phyloP scores from a whole-genome alignment of 352 stramenopile genomes.

The Phytophthora fragariae region DNA sequence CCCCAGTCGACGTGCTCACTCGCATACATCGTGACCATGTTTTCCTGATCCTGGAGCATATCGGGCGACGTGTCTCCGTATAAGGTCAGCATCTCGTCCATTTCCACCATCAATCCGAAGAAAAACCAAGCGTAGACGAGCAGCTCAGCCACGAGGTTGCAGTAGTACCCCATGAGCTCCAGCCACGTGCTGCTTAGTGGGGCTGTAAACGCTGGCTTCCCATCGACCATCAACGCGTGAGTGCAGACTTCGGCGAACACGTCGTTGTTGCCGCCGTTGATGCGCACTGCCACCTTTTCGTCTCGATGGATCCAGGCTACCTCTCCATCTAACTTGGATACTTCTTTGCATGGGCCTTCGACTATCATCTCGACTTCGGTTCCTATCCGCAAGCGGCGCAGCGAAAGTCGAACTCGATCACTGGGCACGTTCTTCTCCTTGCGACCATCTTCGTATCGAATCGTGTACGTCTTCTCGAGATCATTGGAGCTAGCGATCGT shows the following conservation, averaged over 20 bases:
- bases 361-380: slow-evolving; percentile 82
- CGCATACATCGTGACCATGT: slow-evolving; percentile 48
- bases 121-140: slow-evolving; percentile 67
- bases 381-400: slow-evolving; percentile 62
- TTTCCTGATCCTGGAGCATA: slow-evolving; percentile 33
- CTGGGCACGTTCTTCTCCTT: slow-evolving; percentile 65
- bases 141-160: slow-evolving; percentile 54
- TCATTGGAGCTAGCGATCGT: slow-evolving; percentile 54
- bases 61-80: slow-evolving; percentile 37
- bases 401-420: slow-evolving; percentile 62
- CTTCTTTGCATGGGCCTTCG: slow-evolving; percentile 74
- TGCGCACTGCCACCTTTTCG: slow-evolving; percentile 68
- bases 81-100: slow-evolving; percentile 60
- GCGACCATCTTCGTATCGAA: slow-evolving; percentile 62
- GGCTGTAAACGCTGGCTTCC: slow-evolving; percentile 66
- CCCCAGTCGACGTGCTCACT: slow-evolving; percentile 40
- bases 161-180: slow-evolving; percentile 63
- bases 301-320: slow-evolving; percentile 79
- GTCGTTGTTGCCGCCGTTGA: slow-evolving; percentile 72
- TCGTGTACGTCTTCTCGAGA: slow-evolving; percentile 56
- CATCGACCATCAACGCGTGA: slow-evolving; percentile 70
- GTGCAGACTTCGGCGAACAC: slow-evolving; percentile 74
- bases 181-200: slow-evolving; percentile 72
- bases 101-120: slow-evolving; percentile 65
- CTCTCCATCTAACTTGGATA: slow-evolving; percentile 74